phyloP scores from a whole-genome alignment of 768 basidiomycete genomes.

The Sporobolomyces pararoseus region DNA sequence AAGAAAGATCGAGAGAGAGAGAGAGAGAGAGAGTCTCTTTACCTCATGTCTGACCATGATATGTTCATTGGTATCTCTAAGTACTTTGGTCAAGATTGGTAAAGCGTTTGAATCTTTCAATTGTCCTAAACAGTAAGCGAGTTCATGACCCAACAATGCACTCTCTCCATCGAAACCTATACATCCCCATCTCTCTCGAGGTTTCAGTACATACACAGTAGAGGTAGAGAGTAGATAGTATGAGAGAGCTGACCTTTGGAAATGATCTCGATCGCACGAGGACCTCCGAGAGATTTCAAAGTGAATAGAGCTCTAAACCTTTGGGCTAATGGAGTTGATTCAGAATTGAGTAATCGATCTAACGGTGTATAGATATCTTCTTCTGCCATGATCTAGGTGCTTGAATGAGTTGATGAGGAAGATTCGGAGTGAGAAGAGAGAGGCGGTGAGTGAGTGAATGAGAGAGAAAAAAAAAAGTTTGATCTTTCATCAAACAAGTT shows the following conservation, averaged over 20 bases:
- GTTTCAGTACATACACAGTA: no score
- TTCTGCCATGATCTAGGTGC: slow-evolving; percentile 4
- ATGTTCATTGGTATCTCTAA: slow-evolving; percentile 67
- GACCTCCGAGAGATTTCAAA: slow-evolving; percentile 68
- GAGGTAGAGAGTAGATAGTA: neutral
- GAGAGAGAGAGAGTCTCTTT: slow-evolving; percentile 35
- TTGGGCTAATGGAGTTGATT: slow-evolving; percentile 71
- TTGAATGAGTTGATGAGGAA: neutral
- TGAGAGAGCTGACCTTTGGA: slow-evolving; percentile 62
- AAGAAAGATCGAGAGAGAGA: neutral
- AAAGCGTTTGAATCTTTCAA: slow-evolving; percentile 70
- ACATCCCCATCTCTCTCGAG: neutral
- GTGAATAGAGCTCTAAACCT: slow-evolving; percentile 89
- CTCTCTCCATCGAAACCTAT: slow-evolving; percentile 80
- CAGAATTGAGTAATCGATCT: slow-evolving; percentile 74
- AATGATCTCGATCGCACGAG: slow-evolving; percentile 70
- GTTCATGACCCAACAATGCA: slow-evolving; percentile 88
- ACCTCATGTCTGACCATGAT: slow-evolving; percentile 99
- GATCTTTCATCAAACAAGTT: no score
- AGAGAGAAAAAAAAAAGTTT: no score
- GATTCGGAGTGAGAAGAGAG: neutral
- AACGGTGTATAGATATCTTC: slow-evolving; percentile 62
- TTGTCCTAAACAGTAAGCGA: slow-evolving; percentile 95
- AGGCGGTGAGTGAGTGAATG: no score
- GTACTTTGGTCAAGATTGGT: slow-evolving; percentile 70